Evolutionary conservation across 768 basidiomycete species (phyloP).

Genomic region (Agrocybe praecox): DNA sequence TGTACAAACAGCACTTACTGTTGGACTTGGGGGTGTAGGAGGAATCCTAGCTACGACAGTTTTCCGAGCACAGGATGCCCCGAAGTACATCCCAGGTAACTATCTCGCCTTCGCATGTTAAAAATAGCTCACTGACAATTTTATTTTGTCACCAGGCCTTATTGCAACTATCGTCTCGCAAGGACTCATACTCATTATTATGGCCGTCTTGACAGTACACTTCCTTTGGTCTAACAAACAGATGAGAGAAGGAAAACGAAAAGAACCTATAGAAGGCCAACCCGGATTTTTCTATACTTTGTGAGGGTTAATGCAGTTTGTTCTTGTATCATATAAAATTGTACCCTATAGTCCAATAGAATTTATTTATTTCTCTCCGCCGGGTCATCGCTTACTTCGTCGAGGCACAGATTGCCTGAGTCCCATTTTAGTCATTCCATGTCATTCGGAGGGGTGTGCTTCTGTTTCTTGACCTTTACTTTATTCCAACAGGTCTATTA

Average conservation of each 20-base stretch:
- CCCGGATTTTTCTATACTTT: constrained; percentile 43
- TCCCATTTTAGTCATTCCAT: neutral
- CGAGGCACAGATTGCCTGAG: too few relatives aligned
- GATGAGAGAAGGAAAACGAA: constrained; percentile 35
- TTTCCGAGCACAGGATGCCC: constrained; percentile 43
- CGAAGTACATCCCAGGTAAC: constrained; percentile 45
- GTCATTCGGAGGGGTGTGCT: neutral
- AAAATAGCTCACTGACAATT: neutral
- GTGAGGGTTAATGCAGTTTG: constrained; percentile 26
- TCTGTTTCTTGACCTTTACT: neutral
- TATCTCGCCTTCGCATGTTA: neutral
- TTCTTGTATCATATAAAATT: neutral
- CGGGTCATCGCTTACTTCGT: too few relatives aligned
- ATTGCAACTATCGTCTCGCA: constrained; percentile 43
- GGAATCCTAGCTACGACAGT: constrained; percentile 46
- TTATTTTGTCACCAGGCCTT: constrained; percentile 32
- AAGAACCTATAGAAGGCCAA: constrained; percentile 32
- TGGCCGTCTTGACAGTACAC: constrained; percentile 34
- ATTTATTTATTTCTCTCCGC: neutral
- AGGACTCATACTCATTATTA: constrained; percentile 33
- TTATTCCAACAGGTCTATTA: neutral
- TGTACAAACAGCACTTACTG: constrained; percentile 42
- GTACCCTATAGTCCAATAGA: neutral
- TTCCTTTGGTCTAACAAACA: constrained; percentile 39
- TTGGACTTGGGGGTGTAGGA: constrained; percentile 43